phyloP scores from a whole-genome alignment of 495 filamentous ascomycete genomes.

The Glonium stellatum region DNA sequence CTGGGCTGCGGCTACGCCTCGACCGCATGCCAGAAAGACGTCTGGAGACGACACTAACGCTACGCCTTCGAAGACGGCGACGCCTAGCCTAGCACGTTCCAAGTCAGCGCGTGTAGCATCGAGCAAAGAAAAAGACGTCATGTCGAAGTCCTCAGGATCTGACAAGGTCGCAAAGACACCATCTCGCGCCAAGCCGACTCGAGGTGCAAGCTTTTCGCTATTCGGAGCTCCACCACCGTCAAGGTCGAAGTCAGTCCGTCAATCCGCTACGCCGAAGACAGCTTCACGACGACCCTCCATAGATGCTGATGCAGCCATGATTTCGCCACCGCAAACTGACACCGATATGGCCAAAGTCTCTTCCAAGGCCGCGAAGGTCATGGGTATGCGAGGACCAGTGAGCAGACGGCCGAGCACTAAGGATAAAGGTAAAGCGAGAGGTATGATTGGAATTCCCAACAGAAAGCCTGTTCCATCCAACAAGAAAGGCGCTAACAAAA shows the following conservation, averaged over 20 bases:
- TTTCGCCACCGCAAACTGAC: constrained; percentile 48
- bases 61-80: constrained; percentile 14
- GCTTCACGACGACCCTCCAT: constrained; percentile 40
- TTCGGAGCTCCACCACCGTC: constrained; percentile 48
- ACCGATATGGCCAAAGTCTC: constrained; percentile 40
- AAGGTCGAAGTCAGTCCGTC: constrained; percentile 45
- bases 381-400: constrained; percentile 42
- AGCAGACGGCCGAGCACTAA: constrained; percentile 27
- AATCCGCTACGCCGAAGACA: constrained; percentile 33
- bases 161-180: constrained; percentile 46
- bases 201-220: constrained; percentile 47
- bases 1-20: constrained; percentile 43
- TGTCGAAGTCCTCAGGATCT: constrained; percentile 48
- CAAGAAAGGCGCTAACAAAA: constrained; percentile 20
- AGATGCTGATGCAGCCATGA: constrained; percentile 46
- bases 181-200: constrained; percentile 37
- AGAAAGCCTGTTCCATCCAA: constrained; percentile 1
- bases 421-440: constrained; percentile 33
- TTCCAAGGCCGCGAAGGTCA: constrained; percentile 54
- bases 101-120: constrained; percentile 48
- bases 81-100: constrained; percentile 40
- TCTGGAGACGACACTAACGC: constrained; percentile 19
- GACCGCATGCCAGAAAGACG: constrained; percentile 18
- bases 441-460: constrained; percentile 15
- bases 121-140: constrained; percentile 44